These are phyloP conservation scores for Symbiotaphrina buchneri DNA, from an alignment of 495 filamentous ascomycete genomes.

Conservation along the genomic window DNA sequence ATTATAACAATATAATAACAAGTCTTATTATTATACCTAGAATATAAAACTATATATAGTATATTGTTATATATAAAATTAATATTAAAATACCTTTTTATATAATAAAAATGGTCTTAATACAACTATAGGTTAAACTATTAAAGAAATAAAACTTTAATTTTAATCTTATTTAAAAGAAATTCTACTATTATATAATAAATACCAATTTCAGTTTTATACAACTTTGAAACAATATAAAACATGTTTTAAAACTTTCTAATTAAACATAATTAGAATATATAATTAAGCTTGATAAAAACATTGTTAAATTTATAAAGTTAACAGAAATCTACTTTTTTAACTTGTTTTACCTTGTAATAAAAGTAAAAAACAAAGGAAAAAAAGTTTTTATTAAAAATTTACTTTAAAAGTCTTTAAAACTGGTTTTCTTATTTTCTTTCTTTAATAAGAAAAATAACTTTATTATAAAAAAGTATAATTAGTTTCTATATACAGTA, in stretches of 20 bases:
- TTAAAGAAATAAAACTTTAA: not conserved
- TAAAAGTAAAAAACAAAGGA: slow-evolving; percentile 1
- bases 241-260: not conserved
- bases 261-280: not conserved
- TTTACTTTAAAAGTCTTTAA: not conserved
- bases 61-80: not conserved
- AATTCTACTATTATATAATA: not conserved
- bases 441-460: not conserved
- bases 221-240: not conserved
- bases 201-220: not conserved
- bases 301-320: slow-evolving; percentile 1
- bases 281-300: not conserved
- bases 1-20: not conserved
- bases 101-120: not conserved
- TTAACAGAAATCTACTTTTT: not conserved
- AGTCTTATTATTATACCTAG: not conserved
- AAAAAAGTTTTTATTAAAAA: slow-evolving; percentile 1
- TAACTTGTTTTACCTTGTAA: not conserved
- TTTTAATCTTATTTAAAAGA: not conserved
- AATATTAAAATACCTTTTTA: not conserved
- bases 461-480: not conserved
- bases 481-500: not conserved
- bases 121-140: not conserved
- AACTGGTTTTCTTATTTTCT: not conserved
- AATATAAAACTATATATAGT: not conserved